Base-by-base conservation (phyloP, 768 basidiomycete species). In the Krasilnikovozyma curviuscula region DNA sequence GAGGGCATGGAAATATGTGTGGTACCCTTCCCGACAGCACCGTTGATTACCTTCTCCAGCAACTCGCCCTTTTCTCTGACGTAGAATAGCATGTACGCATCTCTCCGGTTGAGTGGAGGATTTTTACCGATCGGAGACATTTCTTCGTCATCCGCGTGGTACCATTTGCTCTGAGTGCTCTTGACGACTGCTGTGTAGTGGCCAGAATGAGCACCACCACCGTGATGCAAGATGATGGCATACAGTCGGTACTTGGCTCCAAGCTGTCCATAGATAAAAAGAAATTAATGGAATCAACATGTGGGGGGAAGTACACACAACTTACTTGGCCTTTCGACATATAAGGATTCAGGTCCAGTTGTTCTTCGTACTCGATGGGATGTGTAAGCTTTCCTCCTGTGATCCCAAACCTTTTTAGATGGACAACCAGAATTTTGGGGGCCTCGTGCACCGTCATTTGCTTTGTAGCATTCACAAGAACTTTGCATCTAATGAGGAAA, bases 61-160 rank as follows among this genome's bases (percentile, higher is more conserved):
- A 70, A 73, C 57, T 83, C 78, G 7, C 83, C 83, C 63, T 76
- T 79, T 48, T 79, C 77, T 43, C 77, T 76, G 37, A 85, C 73
- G 63, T 97, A 98, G 67, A 91, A 88, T 48, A 98, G 69, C 54
- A 97, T 74, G 56, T 98, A 98, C 50, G 93, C 93, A 59, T 74
- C 83, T 65, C 76, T 79, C 66, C 77, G 73, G 48, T 66, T 64
- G 25, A 77, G 65, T 1, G 83, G 78, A 5, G 72, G 55, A 14
- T 63, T 54, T 16, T 55, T 31, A 14, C 21, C 39, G 64, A 59
- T 3, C 3, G 65, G 58, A 9, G 71, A 66, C 21, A 88, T 80
- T 39, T 68, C 68, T 25, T 88, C 84, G 61, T 98, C 93, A 66
- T 98, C 91, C 78, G 89, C 89, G 67, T 85, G 78, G 66, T 73